Percentiles rank a stretch among this genome's conserved stretches.
Evolutionary conservation across 1,284 basidiomycete genomes (phyloP).

Genomic region (Papiliotrema terrestris): DNA sequence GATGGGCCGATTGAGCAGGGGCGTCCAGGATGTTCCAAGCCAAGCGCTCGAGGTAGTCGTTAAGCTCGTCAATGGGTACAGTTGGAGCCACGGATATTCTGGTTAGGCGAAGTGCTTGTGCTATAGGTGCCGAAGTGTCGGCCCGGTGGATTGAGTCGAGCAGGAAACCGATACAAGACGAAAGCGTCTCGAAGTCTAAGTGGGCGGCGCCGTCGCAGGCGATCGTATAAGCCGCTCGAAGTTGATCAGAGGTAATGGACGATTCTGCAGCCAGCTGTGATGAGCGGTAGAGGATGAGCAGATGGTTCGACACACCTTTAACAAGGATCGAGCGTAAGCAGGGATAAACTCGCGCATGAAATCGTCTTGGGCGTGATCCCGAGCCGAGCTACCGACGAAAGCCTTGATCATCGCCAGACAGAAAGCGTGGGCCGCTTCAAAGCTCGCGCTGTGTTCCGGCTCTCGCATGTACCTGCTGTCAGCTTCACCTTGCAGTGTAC

Average conservation of each 20-base stretch:
- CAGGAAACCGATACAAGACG: constrained; percentile 2
- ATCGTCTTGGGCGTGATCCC: constrained; percentile 7
- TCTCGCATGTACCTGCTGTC: constrained; percentile 22
- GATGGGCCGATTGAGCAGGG: constrained; percentile 7
- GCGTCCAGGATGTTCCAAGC: constrained; percentile 16
- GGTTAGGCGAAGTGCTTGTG: constrained; percentile 10
- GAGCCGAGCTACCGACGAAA: constrained; percentile 4
- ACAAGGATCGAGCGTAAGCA: constrained; percentile 21
- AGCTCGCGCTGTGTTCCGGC: constrained; percentile 20
- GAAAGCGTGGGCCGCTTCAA: constrained; percentile 37
- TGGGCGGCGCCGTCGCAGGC: constrained; percentile 17
- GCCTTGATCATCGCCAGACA: constrained; percentile 23
- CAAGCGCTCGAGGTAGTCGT: constrained; percentile 24
- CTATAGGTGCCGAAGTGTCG: not conserved
- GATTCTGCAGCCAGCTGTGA: too few relatives aligned
- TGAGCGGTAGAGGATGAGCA: too few relatives aligned
- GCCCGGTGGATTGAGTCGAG: not conserved
- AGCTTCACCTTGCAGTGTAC: not conserved
- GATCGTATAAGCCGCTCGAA: constrained; percentile 25
- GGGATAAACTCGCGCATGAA: constrained; percentile 26
- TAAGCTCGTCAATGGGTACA: constrained; percentile 13
- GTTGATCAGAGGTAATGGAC: constrained; percentile 16
- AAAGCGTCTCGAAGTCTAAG: constrained; percentile 6
- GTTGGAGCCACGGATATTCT: constrained; percentile 17
- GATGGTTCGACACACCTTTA: constrained; percentile 9